Conservation (phyloP, 2,329 filamentous ascomycete species). For the Xylaria sp. region DNA sequence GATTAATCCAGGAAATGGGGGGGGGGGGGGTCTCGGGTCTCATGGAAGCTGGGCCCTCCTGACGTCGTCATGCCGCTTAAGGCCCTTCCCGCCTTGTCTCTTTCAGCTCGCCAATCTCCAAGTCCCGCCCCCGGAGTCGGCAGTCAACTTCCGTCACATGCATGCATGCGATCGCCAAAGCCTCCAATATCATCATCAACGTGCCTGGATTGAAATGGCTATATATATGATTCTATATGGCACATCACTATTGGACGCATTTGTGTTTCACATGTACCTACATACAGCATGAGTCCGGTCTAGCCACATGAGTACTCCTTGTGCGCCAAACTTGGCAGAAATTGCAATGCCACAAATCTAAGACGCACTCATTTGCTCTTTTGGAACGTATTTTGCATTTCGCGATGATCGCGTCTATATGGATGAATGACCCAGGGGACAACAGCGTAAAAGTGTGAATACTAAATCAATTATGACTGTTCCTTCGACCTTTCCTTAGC, state of each 20-base stretch:
- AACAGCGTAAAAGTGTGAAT: background rate
- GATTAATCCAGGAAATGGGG: too few species aligned
- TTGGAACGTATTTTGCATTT: slow-evolving; percentile 1
- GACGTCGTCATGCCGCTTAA: slow-evolving; percentile 36
- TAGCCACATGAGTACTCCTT: background rate
- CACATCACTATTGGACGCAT: background rate
- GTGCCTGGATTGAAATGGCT: slow-evolving; percentile 11
- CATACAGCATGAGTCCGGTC: background rate
- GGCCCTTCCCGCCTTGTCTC: slow-evolving; percentile 7
- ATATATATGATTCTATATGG: background rate
- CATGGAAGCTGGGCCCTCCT: slow-evolving; percentile 22
- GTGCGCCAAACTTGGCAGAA: background rate
- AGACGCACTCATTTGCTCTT: background rate
- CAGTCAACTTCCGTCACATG: slow-evolving; percentile 25
- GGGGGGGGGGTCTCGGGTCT: too few species aligned
- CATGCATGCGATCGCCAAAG: slow-evolving; percentile 1
- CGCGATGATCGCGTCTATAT: background rate
- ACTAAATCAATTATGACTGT: background rate
- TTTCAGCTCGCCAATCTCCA: slow-evolving; percentile 3
- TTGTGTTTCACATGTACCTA: background rate
- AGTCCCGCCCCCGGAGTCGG: background rate
- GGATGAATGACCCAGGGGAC: background rate
- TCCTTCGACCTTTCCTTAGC: slow-evolving; percentile 5
- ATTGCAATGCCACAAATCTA: background rate
- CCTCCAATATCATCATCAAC: slow-evolving; percentile 16